Evolutionary conservation across 768 basidiomycete species (phyloP), one percentile per base, ranked within the genome.

Genomic region (Pleurotus djamor): DNA sequence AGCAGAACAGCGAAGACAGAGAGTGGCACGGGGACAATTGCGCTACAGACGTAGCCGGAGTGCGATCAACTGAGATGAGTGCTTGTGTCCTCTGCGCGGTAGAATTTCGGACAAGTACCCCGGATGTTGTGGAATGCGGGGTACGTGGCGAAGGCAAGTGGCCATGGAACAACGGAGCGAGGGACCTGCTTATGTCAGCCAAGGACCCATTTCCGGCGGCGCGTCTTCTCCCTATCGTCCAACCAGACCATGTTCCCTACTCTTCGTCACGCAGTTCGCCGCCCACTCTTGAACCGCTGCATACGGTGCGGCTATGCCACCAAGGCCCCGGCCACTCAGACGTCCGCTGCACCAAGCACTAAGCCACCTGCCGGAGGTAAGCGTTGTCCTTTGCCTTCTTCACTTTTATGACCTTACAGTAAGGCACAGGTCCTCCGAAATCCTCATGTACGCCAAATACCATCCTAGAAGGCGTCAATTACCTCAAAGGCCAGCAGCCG

Each of bases 401-500:
- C 28, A 8, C 8, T 28, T 50, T 35, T 12, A 12, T 50, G 28
- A 9, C 21, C 17, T 33, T 58, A 7, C 13, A n/a, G 59, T 47
- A 17, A 7, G 16, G 7, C 65, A 67, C 70, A 49, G 52, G 21
- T 28, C 21, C 63, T 57, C 72, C 77, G 5, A 64, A 66, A 57
- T 93, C 92, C 3, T 86, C 87, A 34, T 94, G 92, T 70, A 66
- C 79, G 5, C 75, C 85, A 12, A 88, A 89, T 59, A 94, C 92
- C 6, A 75, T 91, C 4, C 70, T 97, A n/a, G 76, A 77, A n/a
- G 94, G 94, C 2, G 68, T 91, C 5, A 88, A 90, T 65, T 94
- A 92, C 66, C 78, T 94, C 56, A 96, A 96, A 71, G 87, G 83
- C 55, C 90, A 95, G 67, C 74, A 83, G 0, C 86, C 91, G 5